Evolutionary conservation across 352 stramenopile species (phyloP).

Genomic region (Globisporangium nagaii): DNA sequence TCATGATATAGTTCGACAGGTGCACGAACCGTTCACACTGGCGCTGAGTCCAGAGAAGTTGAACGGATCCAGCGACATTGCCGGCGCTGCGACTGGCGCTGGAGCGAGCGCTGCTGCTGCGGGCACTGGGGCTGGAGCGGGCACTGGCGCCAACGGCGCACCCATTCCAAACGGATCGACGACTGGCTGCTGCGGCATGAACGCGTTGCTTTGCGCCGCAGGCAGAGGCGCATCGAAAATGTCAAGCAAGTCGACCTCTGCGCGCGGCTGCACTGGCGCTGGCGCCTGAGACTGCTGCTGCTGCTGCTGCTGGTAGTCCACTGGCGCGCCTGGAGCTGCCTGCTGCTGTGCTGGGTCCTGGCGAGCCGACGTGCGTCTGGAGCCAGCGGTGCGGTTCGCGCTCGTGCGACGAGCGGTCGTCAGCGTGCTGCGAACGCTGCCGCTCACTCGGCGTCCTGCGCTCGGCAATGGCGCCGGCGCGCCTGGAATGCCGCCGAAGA

Average conservation of each 20-base stretch:
- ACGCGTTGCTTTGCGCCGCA: constrained; percentile 22
- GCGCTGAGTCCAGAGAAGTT: constrained; percentile 63
- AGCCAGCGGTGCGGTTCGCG: constrained; percentile 14
- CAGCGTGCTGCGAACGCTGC: constrained; percentile 13
- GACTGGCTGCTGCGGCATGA: constrained; percentile 21
- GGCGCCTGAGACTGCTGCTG: constrained; percentile 15
- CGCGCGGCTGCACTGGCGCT: constrained; percentile 28
- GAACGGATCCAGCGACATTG: constrained; percentile 58
- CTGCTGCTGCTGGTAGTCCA: constrained; percentile 22
- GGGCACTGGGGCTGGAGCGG: constrained; percentile 18
- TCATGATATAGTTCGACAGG: not conserved
- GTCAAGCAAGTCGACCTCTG: constrained; percentile 79
- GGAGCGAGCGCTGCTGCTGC: constrained; percentile 7
- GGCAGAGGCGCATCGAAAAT: constrained; percentile 71
- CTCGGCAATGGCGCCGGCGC: constrained; percentile 40
- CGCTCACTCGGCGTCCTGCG: constrained; percentile 33
- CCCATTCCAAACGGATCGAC: constrained; percentile 65
- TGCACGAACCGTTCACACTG: constrained; percentile 59
- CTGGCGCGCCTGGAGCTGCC: constrained; percentile 1
- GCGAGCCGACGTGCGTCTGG: constrained; percentile 25
- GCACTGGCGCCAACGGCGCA: constrained; percentile 20
- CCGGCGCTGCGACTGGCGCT: constrained; percentile 10
- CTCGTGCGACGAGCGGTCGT: constrained; percentile 26
- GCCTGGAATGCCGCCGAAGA: constrained; percentile 95
- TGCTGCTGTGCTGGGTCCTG: constrained; percentile 38